A percentile compares a stretch with the other conserved stretches of the same genome.
These are phyloP conservation scores for Proliferodiscus dingleyae DNA, from an alignment of 2,329 filamentous ascomycete species.

Conservation along the genomic window DNA sequence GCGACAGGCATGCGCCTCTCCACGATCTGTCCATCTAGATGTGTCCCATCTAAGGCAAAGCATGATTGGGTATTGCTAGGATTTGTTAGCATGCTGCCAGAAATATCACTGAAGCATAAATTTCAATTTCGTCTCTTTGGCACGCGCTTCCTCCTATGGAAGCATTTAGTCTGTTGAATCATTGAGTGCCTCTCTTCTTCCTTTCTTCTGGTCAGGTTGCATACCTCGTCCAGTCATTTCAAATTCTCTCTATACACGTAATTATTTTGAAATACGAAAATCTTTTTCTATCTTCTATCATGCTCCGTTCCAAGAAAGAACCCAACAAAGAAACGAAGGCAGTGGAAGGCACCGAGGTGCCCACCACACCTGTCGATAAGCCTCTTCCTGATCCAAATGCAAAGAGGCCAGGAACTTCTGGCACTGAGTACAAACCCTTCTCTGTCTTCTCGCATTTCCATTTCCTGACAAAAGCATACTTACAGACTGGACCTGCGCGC, in stretches of 20 bases:
- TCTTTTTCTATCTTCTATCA: too few species aligned
- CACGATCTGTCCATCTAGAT: constrained; percentile 16
- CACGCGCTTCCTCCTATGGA: not conserved
- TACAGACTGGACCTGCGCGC: constrained; percentile 18
- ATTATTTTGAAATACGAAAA: too few species aligned
- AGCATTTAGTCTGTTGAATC: too few species aligned
- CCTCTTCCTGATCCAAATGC: not conserved
- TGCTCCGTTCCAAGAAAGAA: not conserved
- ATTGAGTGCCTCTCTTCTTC: not conserved
- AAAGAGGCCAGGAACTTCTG: constrained; percentile 8
- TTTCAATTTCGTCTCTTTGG: not conserved
- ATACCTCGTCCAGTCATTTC: too few species aligned
- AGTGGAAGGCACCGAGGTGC: not conserved
- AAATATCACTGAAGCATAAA: constrained; percentile 9
- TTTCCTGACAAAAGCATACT: not conserved
- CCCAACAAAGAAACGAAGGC: not conserved
- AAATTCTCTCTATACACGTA: too few species aligned
- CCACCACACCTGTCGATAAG: not conserved
- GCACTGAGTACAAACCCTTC: constrained; percentile 5
- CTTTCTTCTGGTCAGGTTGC: too few species aligned
- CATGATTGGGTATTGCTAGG: constrained; percentile 3
- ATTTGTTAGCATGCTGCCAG: constrained; percentile 4
- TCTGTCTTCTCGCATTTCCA: not conserved
- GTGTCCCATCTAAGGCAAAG: constrained; percentile 2
- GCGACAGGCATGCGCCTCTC: constrained; percentile 12